A percentile compares a stretch with the other conserved stretches of the same genome.
phyloP scores from a whole-genome alignment of 2,329 filamentous ascomycete species.

The Trichoderma brevicompactum region DNA sequence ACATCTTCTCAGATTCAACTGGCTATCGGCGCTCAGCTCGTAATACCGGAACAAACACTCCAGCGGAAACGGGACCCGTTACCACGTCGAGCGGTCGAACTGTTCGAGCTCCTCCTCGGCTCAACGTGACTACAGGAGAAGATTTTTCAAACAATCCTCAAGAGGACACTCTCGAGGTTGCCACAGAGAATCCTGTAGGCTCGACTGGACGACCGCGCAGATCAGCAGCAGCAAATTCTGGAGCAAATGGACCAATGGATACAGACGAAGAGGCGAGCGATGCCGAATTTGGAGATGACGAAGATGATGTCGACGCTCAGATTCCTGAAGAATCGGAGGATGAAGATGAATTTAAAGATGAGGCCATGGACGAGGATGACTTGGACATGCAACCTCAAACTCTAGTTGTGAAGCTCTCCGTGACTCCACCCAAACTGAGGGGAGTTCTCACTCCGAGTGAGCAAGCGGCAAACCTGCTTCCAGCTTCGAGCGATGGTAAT shows the following conservation, averaged over 20 bases:
- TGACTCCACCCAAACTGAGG: slow-evolving; percentile 50
- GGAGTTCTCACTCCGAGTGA: slow-evolving; percentile 37
- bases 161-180: slow-evolving; percentile 48
- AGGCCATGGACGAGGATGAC: slow-evolving; percentile 59
- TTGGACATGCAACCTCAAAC: slow-evolving; percentile 57
- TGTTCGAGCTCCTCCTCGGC: slow-evolving; percentile 69
- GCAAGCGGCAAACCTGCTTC: slow-evolving; percentile 35
- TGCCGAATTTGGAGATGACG: slow-evolving; percentile 76
- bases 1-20: slow-evolving; percentile 69
- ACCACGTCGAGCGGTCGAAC: slow-evolving; percentile 88
- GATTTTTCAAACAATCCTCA: slow-evolving; percentile 54
- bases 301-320: slow-evolving; percentile 70
- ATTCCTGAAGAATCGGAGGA: slow-evolving; percentile 65
- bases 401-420: slow-evolving; percentile 74
- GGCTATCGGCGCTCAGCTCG: slow-evolving; percentile 68
- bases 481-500: slow-evolving; percentile 31
- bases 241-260: slow-evolving; percentile 58
- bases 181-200: slow-evolving; percentile 48
- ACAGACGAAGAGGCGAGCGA: slow-evolving; percentile 71
- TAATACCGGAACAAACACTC: slow-evolving; percentile 74
- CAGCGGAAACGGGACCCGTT: slow-evolving; percentile 66
- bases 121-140: slow-evolving; percentile 64
- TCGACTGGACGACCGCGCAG: slow-evolving; percentile 56
- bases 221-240: slow-evolving; percentile 52
- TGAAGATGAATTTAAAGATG: slow-evolving; percentile 63